These are phyloP conservation scores for Amaranthus cruentus DNA, from an alignment of 148 eudicot genomes.

Conservation along the genomic window DNA sequence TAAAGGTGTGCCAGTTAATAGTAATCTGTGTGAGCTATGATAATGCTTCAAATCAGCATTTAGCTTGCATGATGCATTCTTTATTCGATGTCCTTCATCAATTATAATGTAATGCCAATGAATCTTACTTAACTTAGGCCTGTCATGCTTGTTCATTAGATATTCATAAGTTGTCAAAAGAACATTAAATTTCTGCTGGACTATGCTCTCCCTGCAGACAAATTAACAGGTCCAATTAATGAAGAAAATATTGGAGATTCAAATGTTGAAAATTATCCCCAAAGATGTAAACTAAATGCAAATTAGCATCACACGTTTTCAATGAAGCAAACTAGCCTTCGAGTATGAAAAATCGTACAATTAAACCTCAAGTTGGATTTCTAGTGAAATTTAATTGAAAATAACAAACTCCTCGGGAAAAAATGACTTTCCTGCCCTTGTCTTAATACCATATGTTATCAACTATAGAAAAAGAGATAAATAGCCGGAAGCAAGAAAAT, in stretches of 20 bases:
- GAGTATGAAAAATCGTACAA: no score
- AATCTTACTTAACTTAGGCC: slow-evolving; percentile 88
- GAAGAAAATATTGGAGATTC: background rate
- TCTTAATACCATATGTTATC: no score
- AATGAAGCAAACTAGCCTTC: no score
- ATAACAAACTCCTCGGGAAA: no score
- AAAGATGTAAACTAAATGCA: no score
- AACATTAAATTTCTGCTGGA: slow-evolving; percentile 89
- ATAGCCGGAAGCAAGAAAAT: no score
- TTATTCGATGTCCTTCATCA: slow-evolving; percentile 97
- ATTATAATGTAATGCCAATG: slow-evolving; percentile 93
- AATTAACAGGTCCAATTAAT: slow-evolving; percentile 6
- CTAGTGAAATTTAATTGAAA: no score
- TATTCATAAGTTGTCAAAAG: slow-evolving; percentile 95
- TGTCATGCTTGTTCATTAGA: slow-evolving; percentile 98
- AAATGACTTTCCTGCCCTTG: no score
- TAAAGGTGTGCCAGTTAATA: slow-evolving; percentile 93
- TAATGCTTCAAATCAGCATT: slow-evolving; percentile 95
- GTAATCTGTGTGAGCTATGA: slow-evolving; percentile 87
- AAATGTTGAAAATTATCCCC: no score
- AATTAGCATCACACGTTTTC: no score
- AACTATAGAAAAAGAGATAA: no score
- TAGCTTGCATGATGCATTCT: slow-evolving; percentile 98
- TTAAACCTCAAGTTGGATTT: no score
- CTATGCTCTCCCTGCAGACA: slow-evolving; percentile 69